Base-by-base conservation (phyloP, 192 early-diverging fungal species). In the Linnemannia zychae region DNA sequence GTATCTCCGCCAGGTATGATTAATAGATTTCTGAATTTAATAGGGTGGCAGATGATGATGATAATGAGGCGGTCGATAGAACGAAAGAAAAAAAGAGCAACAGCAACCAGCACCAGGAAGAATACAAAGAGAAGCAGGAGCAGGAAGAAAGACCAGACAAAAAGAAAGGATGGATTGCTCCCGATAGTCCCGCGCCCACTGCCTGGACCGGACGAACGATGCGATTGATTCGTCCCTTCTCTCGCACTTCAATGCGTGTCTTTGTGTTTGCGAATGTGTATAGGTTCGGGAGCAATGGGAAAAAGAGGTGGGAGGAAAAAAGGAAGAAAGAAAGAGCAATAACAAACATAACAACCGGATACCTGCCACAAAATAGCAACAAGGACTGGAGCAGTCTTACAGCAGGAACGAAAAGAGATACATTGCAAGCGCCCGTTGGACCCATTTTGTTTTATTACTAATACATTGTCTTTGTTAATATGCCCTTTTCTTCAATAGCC, bases 1-100 rank as follows among this genome's bases (percentile, higher is more conserved):
- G 69, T 84, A 78, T 74, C 82, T 78, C 82, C 71, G 77, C 76
- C 71, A 84, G 82, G 82, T 84, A 84, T 24, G 67, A 76, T 67
- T 63, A 63, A 72, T 82, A n/a, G 40, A 50, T 67, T 49, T 22
- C 11, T 33, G 34, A 40, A 47, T 34, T 66, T n/a, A 63, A 67
- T 47, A 31, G 12, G 28, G 63, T 28, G 13, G 17, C 48, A 15
- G 17, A 36, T 31, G 48, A 66, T 34, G 76, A 53, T 38, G 71
- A 79, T 37, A 70, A 24, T n/a, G 70, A 79, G 69, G 20, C 20
- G n/a, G 46, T n/a, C 57, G 57, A 12, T 28, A 11, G 31, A 31
- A 12, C 22, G 12, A 63, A 12, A 11, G 31, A 63, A 31, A 28
- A 22, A 63, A 63, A 63, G 52, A 57, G 24, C 52, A 16, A 24